These are phyloP conservation scores for Claviceps lovelessii DNA, from an alignment of 2,329 filamentous ascomycete species.

Conservation along the genomic window DNA sequence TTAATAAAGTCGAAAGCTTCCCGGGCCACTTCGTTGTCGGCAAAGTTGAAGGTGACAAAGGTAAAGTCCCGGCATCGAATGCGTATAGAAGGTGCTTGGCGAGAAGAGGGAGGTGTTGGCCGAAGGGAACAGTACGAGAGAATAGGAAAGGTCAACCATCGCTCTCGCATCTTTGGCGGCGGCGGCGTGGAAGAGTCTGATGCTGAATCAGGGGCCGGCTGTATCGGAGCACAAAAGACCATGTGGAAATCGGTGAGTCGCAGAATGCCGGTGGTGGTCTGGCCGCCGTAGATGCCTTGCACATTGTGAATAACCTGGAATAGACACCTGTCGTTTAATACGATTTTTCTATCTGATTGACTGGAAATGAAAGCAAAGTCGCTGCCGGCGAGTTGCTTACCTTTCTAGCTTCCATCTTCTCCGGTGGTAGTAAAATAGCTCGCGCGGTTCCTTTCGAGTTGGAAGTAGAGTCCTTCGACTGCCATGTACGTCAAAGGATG, in stretches of 20 bases:
- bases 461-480: not conserved
- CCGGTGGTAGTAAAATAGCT: not conserved
- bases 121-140: slow-evolving; percentile 68
- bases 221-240: slow-evolving; percentile 33
- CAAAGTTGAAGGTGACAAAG: slow-evolving; percentile 82
- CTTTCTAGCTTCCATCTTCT: slow-evolving; percentile 29
- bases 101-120: slow-evolving; percentile 53
- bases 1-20: slow-evolving; percentile 83
- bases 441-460: not conserved
- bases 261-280: slow-evolving; percentile 40
- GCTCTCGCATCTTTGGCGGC: slow-evolving; percentile 40
- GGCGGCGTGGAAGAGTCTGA: slow-evolving; percentile 14
- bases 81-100: slow-evolving; percentile 67
- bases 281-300: slow-evolving; percentile 44
- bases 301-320: slow-evolving; percentile 40
- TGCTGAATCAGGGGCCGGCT: slow-evolving; percentile 13
- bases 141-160: slow-evolving; percentile 92
- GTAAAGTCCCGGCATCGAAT: slow-evolving; percentile 87
- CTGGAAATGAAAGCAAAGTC: not conserved
- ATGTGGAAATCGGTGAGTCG: slow-evolving; percentile 50
- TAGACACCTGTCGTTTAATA: not conserved
- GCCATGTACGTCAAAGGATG: not conserved
- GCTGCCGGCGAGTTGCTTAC: slow-evolving; percentile 13
- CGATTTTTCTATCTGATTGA: too few species aligned
- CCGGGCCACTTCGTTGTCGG: slow-evolving; percentile 56